These are phyloP conservation scores for Cetradonia linearis DNA, from an alignment of 495 filamentous ascomycete species.

Conservation along the genomic window DNA sequence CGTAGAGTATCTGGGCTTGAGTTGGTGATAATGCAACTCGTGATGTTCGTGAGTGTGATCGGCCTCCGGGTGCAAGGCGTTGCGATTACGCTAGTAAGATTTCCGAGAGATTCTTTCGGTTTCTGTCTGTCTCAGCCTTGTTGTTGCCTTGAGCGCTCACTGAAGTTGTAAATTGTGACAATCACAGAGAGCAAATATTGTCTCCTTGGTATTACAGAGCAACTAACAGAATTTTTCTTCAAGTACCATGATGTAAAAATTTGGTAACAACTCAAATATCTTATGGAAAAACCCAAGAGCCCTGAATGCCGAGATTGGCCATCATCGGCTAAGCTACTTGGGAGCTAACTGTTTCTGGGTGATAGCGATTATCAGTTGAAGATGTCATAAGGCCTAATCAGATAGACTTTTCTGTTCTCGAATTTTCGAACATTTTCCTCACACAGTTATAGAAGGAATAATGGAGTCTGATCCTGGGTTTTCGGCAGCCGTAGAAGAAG, in stretches of 20 bases:
- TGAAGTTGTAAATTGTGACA: background rate
- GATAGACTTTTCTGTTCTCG: background rate
- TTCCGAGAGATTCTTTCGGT: conserved; percentile 21
- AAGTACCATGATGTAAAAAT: background rate
- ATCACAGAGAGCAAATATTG: background rate
- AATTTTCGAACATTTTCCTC: background rate
- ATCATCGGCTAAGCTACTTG: conserved; percentile 2
- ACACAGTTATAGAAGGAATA: background rate
- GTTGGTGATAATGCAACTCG: background rate
- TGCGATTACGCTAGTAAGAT: conserved; percentile 13
- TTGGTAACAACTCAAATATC: background rate
- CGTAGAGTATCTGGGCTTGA: background rate
- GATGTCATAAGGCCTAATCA: background rate
- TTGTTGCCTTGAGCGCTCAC: conserved; percentile 7
- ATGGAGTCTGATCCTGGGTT: conserved; percentile 44
- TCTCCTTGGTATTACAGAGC: background rate
- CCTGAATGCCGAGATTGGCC: background rate
- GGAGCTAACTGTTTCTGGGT: background rate
- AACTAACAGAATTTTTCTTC: background rate
- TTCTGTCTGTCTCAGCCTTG: conserved; percentile 18
- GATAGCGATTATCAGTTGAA: background rate
- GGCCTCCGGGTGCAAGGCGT: conserved; percentile 5
- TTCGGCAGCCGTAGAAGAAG: conserved; percentile 65
- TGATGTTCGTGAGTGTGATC: conserved; percentile 10
- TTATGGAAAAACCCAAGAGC: background rate